These are phyloP conservation scores for Eustoma russellianum DNA, from an alignment of 257 asterid species.

Conservation along the genomic window DNA sequence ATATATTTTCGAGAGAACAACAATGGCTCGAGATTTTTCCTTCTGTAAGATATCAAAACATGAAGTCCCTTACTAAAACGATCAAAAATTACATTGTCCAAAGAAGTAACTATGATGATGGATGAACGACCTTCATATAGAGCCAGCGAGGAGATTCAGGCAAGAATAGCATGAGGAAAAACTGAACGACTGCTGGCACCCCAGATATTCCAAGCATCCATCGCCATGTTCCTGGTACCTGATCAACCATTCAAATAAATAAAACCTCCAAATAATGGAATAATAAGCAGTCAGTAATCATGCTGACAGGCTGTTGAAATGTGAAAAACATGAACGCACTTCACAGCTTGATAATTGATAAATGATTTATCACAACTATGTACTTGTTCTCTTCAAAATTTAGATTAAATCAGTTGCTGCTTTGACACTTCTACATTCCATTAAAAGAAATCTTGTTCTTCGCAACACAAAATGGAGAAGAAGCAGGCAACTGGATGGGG, in stretches of 20 bases:
- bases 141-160: slow-evolving; percentile 99
- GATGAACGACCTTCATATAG: slow-evolving; percentile 52
- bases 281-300: not conserved
- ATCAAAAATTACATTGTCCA: not conserved
- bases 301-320: too few species aligned
- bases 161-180: slow-evolving; percentile 68
- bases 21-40: slow-evolving; percentile 66
- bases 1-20: slow-evolving; percentile 84
- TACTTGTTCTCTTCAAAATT: too few species aligned
- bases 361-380: too few species aligned
- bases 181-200: slow-evolving; percentile 72
- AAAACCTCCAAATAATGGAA: slow-evolving; percentile 8
- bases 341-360: too few species aligned
- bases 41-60: slow-evolving; percentile 36
- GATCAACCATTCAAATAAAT: slow-evolving; percentile 18
- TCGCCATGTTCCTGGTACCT: slow-evolving; percentile 97
- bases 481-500: too few species aligned
- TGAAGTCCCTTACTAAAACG: not conserved
- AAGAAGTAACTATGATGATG: not conserved
- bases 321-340: too few species aligned
- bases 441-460: too few species aligned
- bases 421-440: too few species aligned
- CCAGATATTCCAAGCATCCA: slow-evolving; percentile 98
- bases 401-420: too few species aligned
- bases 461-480: too few species aligned